Evolutionary conservation across 208 protist genomes (phyloP), one percentile per base, ranked within the genome.

Genomic region (Phytomonas sp.): DNA sequence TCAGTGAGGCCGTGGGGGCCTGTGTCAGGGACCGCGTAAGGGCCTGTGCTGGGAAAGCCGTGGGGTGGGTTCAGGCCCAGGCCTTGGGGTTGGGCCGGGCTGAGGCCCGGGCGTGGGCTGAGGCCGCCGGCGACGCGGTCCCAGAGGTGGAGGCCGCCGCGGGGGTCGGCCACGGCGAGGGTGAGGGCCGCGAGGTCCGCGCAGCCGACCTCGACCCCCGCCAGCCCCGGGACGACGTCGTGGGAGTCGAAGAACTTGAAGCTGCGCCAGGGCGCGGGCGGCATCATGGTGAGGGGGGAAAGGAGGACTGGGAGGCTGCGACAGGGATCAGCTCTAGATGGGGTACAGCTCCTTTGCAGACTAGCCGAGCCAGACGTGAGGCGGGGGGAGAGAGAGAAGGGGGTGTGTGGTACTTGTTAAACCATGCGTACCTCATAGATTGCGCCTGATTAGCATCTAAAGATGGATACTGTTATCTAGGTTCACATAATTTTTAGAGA

Each of bases 141-240:
- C 23, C 94, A 72, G 12, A 94, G 73, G 63, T 81, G 78, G 4
- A 97, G 78, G 16, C 80, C 81, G 8, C 94, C 94, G 26, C 93
- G 79, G 66, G 70, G 66, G 80, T 90, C 91, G 33, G 93, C 94
- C 52, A 96, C 81, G 49, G 97, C 87, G 31, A 97, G 64, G 23
- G 81, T 70, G 61, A 89, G 84, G n/a, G 86, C 74, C 14, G 88
- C 91, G 74, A 89, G 87, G 42, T 88, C 89, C 66, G 74, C 81
- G 67, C 81, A 86, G 52, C 83, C 88, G 19, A 92, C 84, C 36
- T 88, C 76, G 69, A 94, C n/a, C 29, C 69, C 68, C 11, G 31
- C 68, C 32, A 76, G 66, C 26, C 86, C 63, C 12, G 72, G 32
- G 49, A 59, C 26, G 52, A 59, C 42, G 10, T 73, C 66, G 11